Percentiles rank a stretch among this genome's conserved stretches.
phyloP scores from a whole-genome alignment of 23 red algal species.

The Gracilaria caudata region DNA sequence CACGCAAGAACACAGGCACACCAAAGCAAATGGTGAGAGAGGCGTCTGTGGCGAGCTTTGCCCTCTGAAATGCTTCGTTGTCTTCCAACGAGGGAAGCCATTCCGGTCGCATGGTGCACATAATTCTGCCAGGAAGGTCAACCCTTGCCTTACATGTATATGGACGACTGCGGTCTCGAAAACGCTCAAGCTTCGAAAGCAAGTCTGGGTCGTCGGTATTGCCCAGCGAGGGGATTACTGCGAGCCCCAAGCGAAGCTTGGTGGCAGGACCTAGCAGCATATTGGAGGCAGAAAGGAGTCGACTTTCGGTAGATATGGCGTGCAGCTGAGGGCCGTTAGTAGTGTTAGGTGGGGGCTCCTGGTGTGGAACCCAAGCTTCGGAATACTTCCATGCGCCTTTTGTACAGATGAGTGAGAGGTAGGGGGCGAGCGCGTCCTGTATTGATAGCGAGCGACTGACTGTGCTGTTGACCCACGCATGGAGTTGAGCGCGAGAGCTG shows the following conservation, averaged over 20 bases:
- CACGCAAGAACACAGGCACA: constrained; percentile 67
- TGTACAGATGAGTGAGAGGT: constrained; percentile 62
- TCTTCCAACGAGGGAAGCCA: constrained; percentile 74
- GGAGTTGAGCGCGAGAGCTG: constrained; percentile 54
- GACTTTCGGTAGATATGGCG: constrained; percentile 42
- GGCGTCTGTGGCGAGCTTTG: constrained; percentile 43
- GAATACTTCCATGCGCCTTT: constrained; percentile 76
- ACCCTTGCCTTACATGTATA: constrained; percentile 66
- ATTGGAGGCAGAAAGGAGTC: constrained; percentile 38
- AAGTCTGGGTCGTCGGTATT: constrained; percentile 70
- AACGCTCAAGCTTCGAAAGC: constrained; percentile 53
- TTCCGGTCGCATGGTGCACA: constrained; percentile 72
- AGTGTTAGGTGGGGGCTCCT: constrained; percentile 8
- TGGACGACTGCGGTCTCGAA: constrained; percentile 65
- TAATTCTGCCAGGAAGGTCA: constrained; percentile 75
- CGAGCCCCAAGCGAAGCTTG: constrained; percentile 51
- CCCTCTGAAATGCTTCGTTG: constrained; percentile 61
- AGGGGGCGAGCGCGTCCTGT: constrained; percentile 72
- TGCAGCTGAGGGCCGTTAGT: neutral
- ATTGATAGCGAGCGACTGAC: constrained; percentile 47
- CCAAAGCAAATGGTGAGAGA: constrained; percentile 66
- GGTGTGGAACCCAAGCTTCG: constrained; percentile 75
- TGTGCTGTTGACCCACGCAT: constrained; percentile 56
- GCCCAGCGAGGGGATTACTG: constrained; percentile 58
- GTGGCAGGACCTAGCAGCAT: constrained; percentile 22